Conservation (phyloP, 1,284 basidiomycete genomes). For the Cutaneotrichosporon mucoides region DNA sequence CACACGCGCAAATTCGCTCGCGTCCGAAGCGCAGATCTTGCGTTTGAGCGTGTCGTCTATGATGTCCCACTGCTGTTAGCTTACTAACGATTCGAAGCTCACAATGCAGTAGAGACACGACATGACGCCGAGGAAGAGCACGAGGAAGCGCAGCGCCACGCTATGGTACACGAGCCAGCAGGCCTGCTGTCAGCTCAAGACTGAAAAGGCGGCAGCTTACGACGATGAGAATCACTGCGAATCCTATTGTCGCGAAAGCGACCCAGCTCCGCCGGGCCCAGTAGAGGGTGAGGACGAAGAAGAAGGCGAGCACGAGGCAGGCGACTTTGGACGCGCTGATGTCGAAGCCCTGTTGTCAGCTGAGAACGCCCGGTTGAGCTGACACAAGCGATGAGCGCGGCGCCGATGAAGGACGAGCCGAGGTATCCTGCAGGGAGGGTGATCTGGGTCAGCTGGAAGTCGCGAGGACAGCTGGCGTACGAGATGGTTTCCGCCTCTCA, state of each 20-base stretch:
- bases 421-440: constrained; percentile 79
- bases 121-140: constrained; percentile 95
- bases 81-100: too few species aligned
- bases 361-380: too few species aligned
- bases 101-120: constrained; percentile 67
- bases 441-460: constrained; percentile 27
- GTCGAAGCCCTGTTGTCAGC: constrained; percentile 61
- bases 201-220: constrained; percentile 22
- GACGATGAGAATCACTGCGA: constrained; percentile 41
- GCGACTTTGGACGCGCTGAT: constrained; percentile 90
- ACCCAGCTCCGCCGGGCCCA: constrained; percentile 74
- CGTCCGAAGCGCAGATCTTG: constrained; percentile 89
- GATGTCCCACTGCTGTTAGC: constrained; percentile 66
- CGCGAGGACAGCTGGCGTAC: constrained; percentile 58
- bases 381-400: constrained; percentile 77
- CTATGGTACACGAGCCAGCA: constrained; percentile 82
- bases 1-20: constrained; percentile 79
- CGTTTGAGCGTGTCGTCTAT: constrained; percentile 84
- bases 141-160: constrained; percentile 56
- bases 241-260: constrained; percentile 45
- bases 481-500: constrained; percentile 86
- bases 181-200: constrained; percentile 39
- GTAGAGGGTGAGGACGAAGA: constrained; percentile 91
- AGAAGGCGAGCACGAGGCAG: constrained; percentile 70
- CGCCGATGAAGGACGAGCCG: constrained; percentile 86